Evolutionary conservation across 768 basidiomycete species (phyloP).

Genomic region (Suillus ampliporus): DNA sequence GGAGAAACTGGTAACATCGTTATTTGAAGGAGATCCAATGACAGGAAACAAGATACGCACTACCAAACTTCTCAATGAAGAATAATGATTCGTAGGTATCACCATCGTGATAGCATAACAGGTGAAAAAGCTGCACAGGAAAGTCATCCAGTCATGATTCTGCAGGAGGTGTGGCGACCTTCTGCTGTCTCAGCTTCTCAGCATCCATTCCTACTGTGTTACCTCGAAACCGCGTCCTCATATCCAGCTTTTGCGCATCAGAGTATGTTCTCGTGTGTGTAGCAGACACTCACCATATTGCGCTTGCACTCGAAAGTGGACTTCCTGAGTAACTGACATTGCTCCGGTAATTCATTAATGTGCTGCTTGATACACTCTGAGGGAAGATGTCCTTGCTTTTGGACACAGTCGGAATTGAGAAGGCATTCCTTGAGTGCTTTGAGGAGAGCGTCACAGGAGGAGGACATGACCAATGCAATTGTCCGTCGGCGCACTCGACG

Average conservation of each 20-base stretch:
- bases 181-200: constrained; percentile 18
- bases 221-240: constrained; percentile 83
- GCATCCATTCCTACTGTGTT: constrained; percentile 62
- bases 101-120: neutral
- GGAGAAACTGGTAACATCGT: neutral
- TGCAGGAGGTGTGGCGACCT: constrained; percentile 9
- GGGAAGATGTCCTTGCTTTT: constrained; percentile 77
- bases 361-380: constrained; percentile 86
- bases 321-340: constrained; percentile 78
- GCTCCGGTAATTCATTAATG: constrained; percentile 74
- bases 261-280: constrained; percentile 3
- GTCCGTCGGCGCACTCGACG: neutral
- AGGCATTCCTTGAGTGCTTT: constrained; percentile 84
- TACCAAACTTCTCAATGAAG: neutral
- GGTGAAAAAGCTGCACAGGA: neutral
- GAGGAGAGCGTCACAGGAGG: constrained; percentile 79
- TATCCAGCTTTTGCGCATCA: constrained; percentile 62
- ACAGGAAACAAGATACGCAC: neutral
- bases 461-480: constrained; percentile 58
- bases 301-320: constrained; percentile 92
- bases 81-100: neutral
- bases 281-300: constrained; percentile 67
- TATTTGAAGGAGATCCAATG: neutral
- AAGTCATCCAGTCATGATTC: neutral
- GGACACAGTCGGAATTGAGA: constrained; percentile 85